Evolutionary conservation across 1,284 basidiomycete species (phyloP).

Genomic region (Phylloporus sp.): DNA sequence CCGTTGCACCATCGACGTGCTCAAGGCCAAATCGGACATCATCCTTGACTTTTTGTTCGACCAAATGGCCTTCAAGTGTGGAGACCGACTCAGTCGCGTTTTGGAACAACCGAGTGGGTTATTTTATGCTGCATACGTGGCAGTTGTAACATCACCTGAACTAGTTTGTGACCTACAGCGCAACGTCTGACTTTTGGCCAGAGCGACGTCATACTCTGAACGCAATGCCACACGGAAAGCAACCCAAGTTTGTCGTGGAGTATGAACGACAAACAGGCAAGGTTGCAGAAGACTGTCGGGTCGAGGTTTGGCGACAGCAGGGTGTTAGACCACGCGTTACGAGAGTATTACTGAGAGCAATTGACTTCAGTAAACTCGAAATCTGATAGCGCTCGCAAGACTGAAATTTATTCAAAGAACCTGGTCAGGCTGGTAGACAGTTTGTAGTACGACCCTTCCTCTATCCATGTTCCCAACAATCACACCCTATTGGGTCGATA

Average conservation of each 20-base stretch:
- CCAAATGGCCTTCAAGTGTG: constrained; percentile 76
- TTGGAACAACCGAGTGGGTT: constrained; percentile 74
- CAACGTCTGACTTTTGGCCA: constrained; percentile 82
- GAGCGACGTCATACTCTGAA: constrained; percentile 78
- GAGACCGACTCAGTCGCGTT: constrained; percentile 71
- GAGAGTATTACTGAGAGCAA: constrained; percentile 46
- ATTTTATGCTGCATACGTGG: no score
- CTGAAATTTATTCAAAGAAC: not conserved
- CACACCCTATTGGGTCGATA: no score
- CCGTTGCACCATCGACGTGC: constrained; percentile 74
- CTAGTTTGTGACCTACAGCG: constrained; percentile 77
- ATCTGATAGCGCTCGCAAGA: not conserved
- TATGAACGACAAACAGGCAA: no score
- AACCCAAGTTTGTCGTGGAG: constrained; percentile 76
- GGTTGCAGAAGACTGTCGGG: constrained; percentile 71
- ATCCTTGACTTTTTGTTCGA: constrained; percentile 76
- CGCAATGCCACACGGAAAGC: constrained; percentile 83
- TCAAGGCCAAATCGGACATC: constrained; percentile 81
- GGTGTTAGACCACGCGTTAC: constrained; percentile 54
- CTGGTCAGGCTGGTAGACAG: not conserved
- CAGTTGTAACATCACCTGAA: constrained; percentile 6
- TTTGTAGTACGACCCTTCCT: no score
- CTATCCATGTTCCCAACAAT: no score
- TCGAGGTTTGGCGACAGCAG: constrained; percentile 70
- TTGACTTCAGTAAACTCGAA: constrained; percentile 69